Percentiles rank a stretch among this genome's conserved stretches.
Conservation (phyloP, 495 filamentous ascomycete species). For the Penicillium bialowiezense region DNA sequence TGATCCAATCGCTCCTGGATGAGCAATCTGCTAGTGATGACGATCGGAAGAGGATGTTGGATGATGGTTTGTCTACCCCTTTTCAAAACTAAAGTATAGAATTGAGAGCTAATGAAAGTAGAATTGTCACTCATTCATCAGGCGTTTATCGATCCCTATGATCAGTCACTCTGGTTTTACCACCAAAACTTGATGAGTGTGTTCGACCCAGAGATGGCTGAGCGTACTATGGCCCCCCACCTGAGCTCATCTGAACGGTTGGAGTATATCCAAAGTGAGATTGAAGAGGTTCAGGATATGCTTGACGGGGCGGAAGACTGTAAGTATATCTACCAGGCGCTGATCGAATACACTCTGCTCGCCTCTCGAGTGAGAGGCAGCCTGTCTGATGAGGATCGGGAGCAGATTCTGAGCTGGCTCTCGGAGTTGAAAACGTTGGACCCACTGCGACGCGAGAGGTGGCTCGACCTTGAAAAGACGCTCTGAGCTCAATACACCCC, state of each 20-base stretch:
- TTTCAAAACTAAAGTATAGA: not conserved
- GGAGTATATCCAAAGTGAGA: conserved; percentile 64
- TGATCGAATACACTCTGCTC: conserved; percentile 57
- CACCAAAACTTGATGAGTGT: conserved; percentile 75
- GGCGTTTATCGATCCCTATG: conserved; percentile 82
- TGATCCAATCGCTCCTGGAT: conserved; percentile 72
- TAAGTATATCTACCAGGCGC: conserved; percentile 77
- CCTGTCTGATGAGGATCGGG: conserved; percentile 36
- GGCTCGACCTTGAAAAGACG: conserved; percentile 57
- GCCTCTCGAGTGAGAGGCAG: conserved; percentile 34
- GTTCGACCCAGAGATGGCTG: conserved; percentile 49
- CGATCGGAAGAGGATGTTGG: conserved; percentile 64
- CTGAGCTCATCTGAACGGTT: conserved; percentile 59
- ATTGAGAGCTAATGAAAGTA: conserved; percentile 19
- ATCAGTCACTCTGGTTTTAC: conserved; percentile 96
- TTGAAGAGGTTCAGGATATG: conserved; percentile 68
- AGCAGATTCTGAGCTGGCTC: conserved; percentile 57
- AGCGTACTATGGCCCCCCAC: conserved; percentile 59
- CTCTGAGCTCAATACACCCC: conserved; percentile 24
- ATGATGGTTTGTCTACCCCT: conserved; percentile 54
- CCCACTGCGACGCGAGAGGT: conserved; percentile 65
- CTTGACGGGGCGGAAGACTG: conserved; percentile 70
- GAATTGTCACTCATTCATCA: conserved; percentile 72
- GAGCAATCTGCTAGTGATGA: conserved; percentile 61
- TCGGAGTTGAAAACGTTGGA: conserved; percentile 62